Evolutionary conservation across 805 yeast genomes (phyloP), one percentile per base, ranked within the genome.

Genomic region (Starmerella asiatica): DNA sequence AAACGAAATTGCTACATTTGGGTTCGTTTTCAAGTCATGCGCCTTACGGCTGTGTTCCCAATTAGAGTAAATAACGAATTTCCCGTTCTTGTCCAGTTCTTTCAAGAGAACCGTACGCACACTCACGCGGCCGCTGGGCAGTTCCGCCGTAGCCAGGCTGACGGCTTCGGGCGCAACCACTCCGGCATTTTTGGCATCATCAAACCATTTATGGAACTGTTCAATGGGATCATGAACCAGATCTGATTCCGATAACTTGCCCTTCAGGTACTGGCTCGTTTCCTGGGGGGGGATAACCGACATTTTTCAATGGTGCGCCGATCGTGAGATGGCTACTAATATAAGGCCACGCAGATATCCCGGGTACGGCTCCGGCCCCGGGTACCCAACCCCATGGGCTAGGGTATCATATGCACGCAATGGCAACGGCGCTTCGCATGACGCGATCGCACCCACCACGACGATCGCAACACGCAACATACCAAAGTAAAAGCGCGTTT

Each of bases 61-160:
- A 60, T 91, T 91, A 40, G 96, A 83, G 61, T 82, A 91, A 31
- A 91, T 67, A 8, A 85, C 73, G 51, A 88, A 80, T 23, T 59
- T 36, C 3, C 96, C 98, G 33, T 71, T 68, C 37, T 71, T 67
- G 58, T 88, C 97, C 43, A 91, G 68, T 56, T 91, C 97, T 56
- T 91, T 91, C 60, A 91, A 73, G 39, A 91, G 68, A 2, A 91
- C 88, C 8, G 80, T 71, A 40, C 98, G 67, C 5, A 86, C 75
- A 0, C 93, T 78, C 1, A 91, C 83, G 44, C 93, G 65, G n/a
- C 98, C 98, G 2, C 80, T 70, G 7, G 96, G 96, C 45, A 86
- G 64, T 43, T 73, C 68, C 0, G 94, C 93, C 2, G 98, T 86
- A 7, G 96, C 73, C n/a, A 91, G 73, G 15, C 77, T 81, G n/a